Percentiles rank a stretch among this genome's conserved stretches.
These are phyloP conservation scores for Chaetomium sp. DNA, from an alignment of 2,329 filamentous ascomycete genomes.

Conservation along the genomic window DNA sequence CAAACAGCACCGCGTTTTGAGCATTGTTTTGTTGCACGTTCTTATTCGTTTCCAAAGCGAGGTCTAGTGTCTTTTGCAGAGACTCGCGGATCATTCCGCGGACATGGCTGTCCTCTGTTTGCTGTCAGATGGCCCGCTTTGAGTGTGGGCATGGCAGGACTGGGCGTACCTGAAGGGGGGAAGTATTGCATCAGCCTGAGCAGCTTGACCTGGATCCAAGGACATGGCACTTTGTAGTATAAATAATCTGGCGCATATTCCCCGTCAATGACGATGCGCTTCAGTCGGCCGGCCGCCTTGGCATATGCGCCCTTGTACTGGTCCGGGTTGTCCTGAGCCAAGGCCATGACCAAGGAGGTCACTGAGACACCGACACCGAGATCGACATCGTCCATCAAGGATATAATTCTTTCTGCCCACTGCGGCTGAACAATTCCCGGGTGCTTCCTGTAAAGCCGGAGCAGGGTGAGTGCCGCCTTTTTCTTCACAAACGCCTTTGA, in stretches of 20 bases:
- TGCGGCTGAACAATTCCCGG: slow-evolving; percentile 92
- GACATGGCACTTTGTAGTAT: slow-evolving; percentile 99
- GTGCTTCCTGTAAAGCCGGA: slow-evolving; percentile 92
- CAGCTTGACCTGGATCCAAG: slow-evolving; percentile 97
- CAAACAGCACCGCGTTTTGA: slow-evolving; percentile 95
- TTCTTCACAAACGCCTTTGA: slow-evolving; percentile 99
- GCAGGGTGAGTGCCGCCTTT: slow-evolving; percentile 90
- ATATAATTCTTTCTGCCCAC: slow-evolving; percentile 97
- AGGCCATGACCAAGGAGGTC: slow-evolving; percentile 90
- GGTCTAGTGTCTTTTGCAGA: slow-evolving; percentile 84
- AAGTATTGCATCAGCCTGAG: slow-evolving; percentile 93
- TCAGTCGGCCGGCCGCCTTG: slow-evolving; percentile 87
- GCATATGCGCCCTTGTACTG: slow-evolving; percentile 93
- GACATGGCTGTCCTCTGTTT: slow-evolving; percentile 82
- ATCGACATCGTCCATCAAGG: slow-evolving; percentile 96
- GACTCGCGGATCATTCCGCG: slow-evolving; percentile 90
- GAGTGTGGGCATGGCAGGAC: not conserved
- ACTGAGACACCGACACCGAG: slow-evolving; percentile 94
- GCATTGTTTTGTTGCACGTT: slow-evolving; percentile 99
- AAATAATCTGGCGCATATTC: slow-evolving; percentile 90
- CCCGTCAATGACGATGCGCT: slow-evolving; percentile 85
- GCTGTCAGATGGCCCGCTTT: not conserved
- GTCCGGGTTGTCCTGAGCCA: slow-evolving; percentile 92
- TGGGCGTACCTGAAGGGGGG: slow-evolving; percentile 74
- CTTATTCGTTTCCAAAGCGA: slow-evolving; percentile 91